phyloP scores from a whole-genome alignment of 441 rosid species.

The Adansonia grandidieri region DNA sequence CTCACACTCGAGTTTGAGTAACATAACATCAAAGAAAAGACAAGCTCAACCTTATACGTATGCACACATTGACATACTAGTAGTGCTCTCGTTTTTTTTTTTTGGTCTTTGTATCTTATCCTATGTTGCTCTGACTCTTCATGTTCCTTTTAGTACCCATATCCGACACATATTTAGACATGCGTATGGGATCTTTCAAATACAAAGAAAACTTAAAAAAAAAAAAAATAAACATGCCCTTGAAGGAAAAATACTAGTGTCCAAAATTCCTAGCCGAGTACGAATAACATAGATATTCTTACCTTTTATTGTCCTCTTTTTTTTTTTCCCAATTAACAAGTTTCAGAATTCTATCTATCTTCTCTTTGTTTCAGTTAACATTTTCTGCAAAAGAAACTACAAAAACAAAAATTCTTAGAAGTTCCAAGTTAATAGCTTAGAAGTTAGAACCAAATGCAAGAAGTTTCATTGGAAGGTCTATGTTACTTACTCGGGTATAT shows the following conservation, averaged over 20 bases:
- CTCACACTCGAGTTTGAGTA: too few relatives aligned
- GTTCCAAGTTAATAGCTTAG: neutral
- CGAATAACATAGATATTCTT: too few relatives aligned
- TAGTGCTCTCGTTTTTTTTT: neutral
- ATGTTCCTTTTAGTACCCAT: neutral
- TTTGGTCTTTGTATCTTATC: neutral
- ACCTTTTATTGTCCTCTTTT: too few relatives aligned
- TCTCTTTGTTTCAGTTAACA: neutral
- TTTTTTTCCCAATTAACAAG: neutral
- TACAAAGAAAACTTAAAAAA: too few relatives aligned
- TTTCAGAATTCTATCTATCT: neutral
- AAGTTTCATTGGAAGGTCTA: neutral
- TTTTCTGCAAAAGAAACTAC: neutral
- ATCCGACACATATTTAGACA: too few relatives aligned
- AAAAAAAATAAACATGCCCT: too few relatives aligned
- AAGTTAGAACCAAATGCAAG: constrained; percentile 15
- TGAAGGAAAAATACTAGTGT: too few relatives aligned
- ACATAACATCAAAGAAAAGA: neutral
- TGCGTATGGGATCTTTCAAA: too few relatives aligned
- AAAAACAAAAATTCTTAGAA: neutral
- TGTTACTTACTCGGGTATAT: too few relatives aligned
- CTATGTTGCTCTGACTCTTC: neutral
- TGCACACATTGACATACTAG: neutral
- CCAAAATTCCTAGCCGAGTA: too few relatives aligned
- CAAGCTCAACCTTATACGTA: neutral